Conservation (phyloP, 139 green algal species). For the Micromonas pusilla region DNA sequence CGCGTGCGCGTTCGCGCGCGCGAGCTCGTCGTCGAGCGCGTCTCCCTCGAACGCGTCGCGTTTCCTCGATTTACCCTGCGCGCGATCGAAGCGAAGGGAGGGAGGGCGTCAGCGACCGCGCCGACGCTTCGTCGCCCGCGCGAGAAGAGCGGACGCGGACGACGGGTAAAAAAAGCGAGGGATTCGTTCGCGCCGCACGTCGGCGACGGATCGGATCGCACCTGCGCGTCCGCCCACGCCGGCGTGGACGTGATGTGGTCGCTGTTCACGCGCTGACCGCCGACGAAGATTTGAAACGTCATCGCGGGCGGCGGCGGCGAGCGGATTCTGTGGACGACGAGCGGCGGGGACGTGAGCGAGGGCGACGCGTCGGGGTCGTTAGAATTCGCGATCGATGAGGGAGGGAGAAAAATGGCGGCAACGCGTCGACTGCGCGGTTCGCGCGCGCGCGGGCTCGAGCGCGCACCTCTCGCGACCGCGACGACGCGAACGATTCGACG, state of each 20-base stretch:
- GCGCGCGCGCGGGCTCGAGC: no score
- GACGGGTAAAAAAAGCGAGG: not conserved
- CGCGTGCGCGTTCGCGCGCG: no score
- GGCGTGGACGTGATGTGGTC: not conserved
- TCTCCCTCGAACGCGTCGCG: not conserved
- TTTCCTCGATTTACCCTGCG: not conserved
- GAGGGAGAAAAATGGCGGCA: not conserved
- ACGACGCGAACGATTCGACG: no score
- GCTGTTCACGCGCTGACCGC: conserved; percentile 10
- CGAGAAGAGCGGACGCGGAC: not conserved
- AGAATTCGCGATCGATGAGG: not conserved
- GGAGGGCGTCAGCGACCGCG: not conserved
- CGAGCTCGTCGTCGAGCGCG: no score
- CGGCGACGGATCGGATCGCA: not conserved
- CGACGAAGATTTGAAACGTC: conserved; percentile 25
- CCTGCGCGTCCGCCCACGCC: not conserved
- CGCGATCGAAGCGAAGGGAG: not conserved
- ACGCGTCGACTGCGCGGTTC: not conserved
- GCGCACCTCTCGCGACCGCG: not conserved
- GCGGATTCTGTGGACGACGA: not conserved
- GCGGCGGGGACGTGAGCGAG: not conserved
- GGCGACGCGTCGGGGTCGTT: not conserved
- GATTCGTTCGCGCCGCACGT: not conserved
- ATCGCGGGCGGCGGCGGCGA: not conserved
- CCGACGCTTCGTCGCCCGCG: not conserved